phyloP scores from a whole-genome alignment of 495 filamentous ascomycete species.

The Clohesyomyces aquaticus region DNA sequence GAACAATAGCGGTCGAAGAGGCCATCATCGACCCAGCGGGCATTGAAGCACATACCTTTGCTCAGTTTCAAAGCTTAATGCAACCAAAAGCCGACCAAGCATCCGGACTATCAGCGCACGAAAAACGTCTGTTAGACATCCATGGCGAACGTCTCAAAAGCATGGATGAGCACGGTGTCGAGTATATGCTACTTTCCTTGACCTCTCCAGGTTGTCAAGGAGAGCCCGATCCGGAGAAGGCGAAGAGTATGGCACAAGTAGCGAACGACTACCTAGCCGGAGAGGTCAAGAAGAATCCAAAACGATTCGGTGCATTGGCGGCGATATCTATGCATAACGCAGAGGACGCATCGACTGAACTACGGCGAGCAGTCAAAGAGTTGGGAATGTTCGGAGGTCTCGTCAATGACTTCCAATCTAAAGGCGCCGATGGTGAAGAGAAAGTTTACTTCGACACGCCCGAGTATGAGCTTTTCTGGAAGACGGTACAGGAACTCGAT shows the following conservation, averaged over 20 bases:
- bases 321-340: conserved; percentile 35
- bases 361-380: conserved; percentile 36
- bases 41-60: conserved; percentile 31
- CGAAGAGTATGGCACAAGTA: conserved; percentile 30
- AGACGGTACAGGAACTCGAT: conserved; percentile 38
- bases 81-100: conserved; percentile 22
- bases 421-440: conserved; percentile 23
- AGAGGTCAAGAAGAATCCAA: conserved; percentile 32
- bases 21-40: conserved; percentile 34
- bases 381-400: conserved; percentile 38
- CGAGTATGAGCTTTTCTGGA: conserved; percentile 37
- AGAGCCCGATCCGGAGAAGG: conserved; percentile 33
- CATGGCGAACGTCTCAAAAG: conserved; percentile 32
- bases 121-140: conserved; percentile 35
- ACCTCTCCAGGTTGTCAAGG: conserved; percentile 36
- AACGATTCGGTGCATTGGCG: conserved; percentile 35
- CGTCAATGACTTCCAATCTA: conserved; percentile 36
- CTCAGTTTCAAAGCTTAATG: conserved; percentile 34
- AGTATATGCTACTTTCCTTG: conserved; percentile 36
- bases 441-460: conserved; percentile 35
- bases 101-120: conserved; percentile 28
- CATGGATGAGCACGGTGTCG: conserved; percentile 39
- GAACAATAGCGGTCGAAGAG: conserved; percentile 37
- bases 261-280: conserved; percentile 40
- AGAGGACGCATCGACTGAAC: conserved; percentile 33